Percentiles rank a stretch among this genome's conserved stretches.
Conservation (phyloP, 257 asterid species). For the Solanum etuberosum region DNA sequence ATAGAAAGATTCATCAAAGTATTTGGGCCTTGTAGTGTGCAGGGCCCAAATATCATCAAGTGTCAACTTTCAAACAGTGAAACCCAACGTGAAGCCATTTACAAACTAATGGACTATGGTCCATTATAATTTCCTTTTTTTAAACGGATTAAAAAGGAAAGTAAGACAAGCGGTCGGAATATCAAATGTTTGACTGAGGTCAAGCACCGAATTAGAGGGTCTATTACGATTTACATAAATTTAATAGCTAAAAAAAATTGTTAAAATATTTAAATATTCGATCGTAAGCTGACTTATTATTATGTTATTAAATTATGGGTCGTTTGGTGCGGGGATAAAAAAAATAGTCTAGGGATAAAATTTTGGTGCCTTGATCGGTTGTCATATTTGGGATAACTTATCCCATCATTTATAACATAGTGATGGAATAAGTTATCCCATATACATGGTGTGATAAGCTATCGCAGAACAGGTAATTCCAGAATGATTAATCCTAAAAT, state of each 20-base stretch:
- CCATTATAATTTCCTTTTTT: background rate
- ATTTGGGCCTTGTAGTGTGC: background rate
- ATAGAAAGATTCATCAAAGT: background rate
- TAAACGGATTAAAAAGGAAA: too few relatives aligned
- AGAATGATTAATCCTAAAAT: too few relatives aligned
- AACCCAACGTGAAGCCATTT: too few relatives aligned
- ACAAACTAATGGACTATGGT: background rate
- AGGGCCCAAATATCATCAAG: background rate
- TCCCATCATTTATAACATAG: too few relatives aligned
- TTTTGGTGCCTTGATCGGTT: too few relatives aligned
- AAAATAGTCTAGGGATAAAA: too few relatives aligned
- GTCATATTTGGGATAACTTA: too few relatives aligned
- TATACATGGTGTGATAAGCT: too few relatives aligned
- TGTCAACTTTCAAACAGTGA: background rate
- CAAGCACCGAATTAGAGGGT: background rate
- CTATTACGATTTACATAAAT: background rate
- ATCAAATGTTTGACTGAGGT: background rate
- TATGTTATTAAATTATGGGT: background rate
- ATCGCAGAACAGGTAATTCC: too few relatives aligned
- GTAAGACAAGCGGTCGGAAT: rapidly evolving
- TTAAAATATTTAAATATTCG: background rate
- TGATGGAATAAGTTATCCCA: too few relatives aligned
- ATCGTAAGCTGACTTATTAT: background rate
- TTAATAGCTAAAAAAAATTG: rapidly evolving
- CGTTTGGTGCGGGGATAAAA: too few relatives aligned